These are phyloP conservation scores for Plicaturopsis crispa DNA, from an alignment of 768 basidiomycete genomes.

Conservation along the genomic window DNA sequence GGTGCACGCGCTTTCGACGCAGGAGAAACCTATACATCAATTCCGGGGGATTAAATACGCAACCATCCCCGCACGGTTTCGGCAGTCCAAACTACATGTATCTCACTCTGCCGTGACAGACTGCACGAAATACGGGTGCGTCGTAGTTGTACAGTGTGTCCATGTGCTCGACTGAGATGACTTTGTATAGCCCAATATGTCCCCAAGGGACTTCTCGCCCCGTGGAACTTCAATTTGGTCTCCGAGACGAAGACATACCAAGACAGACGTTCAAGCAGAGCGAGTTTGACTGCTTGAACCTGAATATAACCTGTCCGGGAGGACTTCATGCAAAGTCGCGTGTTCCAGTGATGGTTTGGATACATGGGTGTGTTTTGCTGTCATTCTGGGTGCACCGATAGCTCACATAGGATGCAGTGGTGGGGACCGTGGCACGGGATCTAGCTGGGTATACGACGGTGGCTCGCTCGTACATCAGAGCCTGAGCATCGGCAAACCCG, in stretches of 20 bases:
- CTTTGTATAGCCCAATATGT: constrained; percentile 55
- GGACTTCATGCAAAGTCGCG: constrained; percentile 43
- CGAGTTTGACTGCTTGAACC: constrained; percentile 75
- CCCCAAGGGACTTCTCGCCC: constrained; percentile 47
- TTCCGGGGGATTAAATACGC: constrained; percentile 79
- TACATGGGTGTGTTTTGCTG: constrained; percentile 60
- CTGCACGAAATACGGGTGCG: constrained; percentile 62
- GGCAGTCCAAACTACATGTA: constrained; percentile 58
- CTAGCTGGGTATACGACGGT: constrained; percentile 72
- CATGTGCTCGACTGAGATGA: background rate
- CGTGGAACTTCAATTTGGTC: constrained; percentile 58
- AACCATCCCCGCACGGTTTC: constrained; percentile 63
- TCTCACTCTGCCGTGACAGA: constrained; percentile 52
- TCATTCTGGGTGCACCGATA: constrained; percentile 3
- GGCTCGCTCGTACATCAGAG: constrained; percentile 67
- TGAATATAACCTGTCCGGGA: constrained; percentile 73
- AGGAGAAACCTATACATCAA: constrained; percentile 52
- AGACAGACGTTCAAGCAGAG: constrained; percentile 51
- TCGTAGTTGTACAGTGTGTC: constrained; percentile 4
- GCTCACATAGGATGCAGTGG: constrained; percentile 38
- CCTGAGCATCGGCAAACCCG: constrained; percentile 50
- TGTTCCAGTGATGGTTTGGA: constrained; percentile 77
- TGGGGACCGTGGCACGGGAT: constrained; percentile 65
- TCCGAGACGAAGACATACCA: constrained; percentile 45
- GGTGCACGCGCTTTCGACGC: constrained; percentile 51